Conservation (phyloP, 176 grass and related monocot genomes). For the Puya raimondii region DNA sequence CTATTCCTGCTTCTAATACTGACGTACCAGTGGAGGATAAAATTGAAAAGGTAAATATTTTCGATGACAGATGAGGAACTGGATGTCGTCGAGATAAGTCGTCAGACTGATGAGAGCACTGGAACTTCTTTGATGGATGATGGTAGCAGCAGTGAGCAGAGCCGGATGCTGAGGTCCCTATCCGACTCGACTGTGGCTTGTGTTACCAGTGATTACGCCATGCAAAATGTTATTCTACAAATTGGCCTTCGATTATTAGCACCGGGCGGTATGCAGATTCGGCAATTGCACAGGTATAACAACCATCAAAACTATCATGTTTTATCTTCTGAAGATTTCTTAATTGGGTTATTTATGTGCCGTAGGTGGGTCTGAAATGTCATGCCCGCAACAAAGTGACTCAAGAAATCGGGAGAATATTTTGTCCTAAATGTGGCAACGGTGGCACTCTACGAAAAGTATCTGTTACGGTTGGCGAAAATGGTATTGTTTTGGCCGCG, state of each 20-base stretch:
- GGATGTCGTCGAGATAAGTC: constrained; percentile 43
- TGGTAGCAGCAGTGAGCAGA: constrained; percentile 72
- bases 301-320: neutral
- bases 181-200: constrained; percentile 90
- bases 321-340: neutral
- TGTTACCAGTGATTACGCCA: constrained; percentile 86
- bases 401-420: constrained; percentile 94
- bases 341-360: neutral
- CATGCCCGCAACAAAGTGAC: constrained; percentile 93
- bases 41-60: no score
- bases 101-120: constrained; percentile 32
- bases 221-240: constrained; percentile 97
- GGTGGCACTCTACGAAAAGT: constrained; percentile 94
- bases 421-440: constrained; percentile 96
- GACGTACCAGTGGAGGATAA: no score
- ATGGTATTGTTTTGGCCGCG: constrained; percentile 88
- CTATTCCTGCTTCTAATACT: constrained; percentile 23
- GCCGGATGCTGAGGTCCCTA: constrained; percentile 73
- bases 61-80: constrained; percentile 40
- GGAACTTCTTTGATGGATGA: constrained; percentile 39
- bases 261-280: constrained; percentile 87
- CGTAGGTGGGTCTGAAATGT: constrained; percentile 93
- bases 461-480: constrained; percentile 86
- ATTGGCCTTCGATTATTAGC: constrained; percentile 88
- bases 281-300: constrained; percentile 69